Evolutionary conservation across 805 yeast genomes (phyloP), one percentile per base, ranked within the genome.

Genomic region (Ogataea henricii): DNA sequence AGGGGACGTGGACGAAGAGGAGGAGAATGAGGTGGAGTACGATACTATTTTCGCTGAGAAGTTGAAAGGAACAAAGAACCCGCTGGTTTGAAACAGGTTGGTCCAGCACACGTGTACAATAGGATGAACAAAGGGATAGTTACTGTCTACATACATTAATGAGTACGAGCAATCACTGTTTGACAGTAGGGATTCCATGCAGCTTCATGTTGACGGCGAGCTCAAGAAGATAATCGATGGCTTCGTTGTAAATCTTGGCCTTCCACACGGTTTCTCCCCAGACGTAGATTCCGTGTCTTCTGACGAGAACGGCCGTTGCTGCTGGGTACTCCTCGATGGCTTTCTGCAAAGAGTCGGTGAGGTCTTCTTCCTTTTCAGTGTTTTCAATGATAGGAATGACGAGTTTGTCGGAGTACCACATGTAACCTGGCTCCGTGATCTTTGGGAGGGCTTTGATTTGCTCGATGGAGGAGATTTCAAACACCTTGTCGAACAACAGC

Each of bases 201-300:
- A 77, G 79, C 55, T 80, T 78, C 96, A 90, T 87, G 62, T 86
- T 86, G 30, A 91, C 78, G 1, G 94, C 96, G 55, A 91, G 67
- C 53, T 88, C 96, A 59, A 92, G 72, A 52, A 92, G 69, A 63
- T 91, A 92, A 61, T 92, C 97, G 50, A 92, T 81, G 14, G 97
- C 96, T 67, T 92, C 98, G 63, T 90, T 90, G 65, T 87, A 86
- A 12, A 92, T 79, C 68, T 92, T 92, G 41, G 97, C 97, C 68
- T 91, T 89, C 87, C 95, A 87, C 10, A 89, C 87, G 21, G 78
- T 81, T 57, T 85, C 89, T 20, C 97, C 97, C 97, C 97, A 92
- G n/a, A 90, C 96, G 63, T 85, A 92, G 38, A 92, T 84, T 0
- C 98, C 98, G 62, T 92, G 98, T 60, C 97, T 76, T 66, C 96